phyloP scores from a whole-genome alignment of 108 stramenopile genomes.

The Aurantiochytrium sp. region DNA sequence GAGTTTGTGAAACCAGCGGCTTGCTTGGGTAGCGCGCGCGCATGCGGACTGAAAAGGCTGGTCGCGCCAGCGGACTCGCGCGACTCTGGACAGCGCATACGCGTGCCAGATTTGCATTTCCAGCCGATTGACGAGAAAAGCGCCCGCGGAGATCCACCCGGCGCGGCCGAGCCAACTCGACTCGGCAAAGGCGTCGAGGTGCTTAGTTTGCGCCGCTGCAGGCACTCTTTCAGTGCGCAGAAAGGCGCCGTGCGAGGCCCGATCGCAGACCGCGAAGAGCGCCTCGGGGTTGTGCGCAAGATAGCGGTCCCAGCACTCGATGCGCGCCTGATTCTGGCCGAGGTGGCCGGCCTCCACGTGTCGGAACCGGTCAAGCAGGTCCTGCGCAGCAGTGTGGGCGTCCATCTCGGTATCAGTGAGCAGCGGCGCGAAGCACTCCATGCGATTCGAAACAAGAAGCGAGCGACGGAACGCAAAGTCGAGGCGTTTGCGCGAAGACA shows the following conservation, averaged over 20 bases:
- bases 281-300: background rate
- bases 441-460: background rate
- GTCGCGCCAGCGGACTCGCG: background rate
- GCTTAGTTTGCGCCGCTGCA: background rate
- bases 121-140: background rate
- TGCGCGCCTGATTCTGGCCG: background rate
- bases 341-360: background rate
- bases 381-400: background rate
- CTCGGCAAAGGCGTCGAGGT: background rate
- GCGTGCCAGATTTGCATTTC: background rate
- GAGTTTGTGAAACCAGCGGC: background rate
- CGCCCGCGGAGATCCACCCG: background rate
- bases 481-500: background rate
- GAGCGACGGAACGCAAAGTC: background rate
- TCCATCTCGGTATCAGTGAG: background rate
- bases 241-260: background rate
- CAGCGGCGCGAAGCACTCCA: background rate
- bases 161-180: background rate
- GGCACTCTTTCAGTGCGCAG: background rate
- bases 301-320: background rate
- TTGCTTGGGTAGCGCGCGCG: background rate
- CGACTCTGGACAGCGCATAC: background rate
- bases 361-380: background rate
- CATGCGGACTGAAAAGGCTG: background rate
- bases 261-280: background rate